These are phyloP conservation scores for Dissophora globulifera DNA, from an alignment of 192 early-diverging fungal genomes.

Conservation along the genomic window DNA sequence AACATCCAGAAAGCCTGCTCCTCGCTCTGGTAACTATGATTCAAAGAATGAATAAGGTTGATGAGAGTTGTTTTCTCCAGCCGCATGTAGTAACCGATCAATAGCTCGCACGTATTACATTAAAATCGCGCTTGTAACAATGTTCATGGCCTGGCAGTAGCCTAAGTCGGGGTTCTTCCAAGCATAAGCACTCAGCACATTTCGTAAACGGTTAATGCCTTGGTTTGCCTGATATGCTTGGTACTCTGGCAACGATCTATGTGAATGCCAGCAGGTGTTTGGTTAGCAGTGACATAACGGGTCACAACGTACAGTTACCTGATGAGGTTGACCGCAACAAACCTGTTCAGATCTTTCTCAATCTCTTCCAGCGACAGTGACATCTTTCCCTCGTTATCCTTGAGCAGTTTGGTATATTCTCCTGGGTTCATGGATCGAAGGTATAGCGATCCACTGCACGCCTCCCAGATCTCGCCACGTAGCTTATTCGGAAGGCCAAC, in stretches of 20 bases:
- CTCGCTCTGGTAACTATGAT: slow-evolving; percentile 82
- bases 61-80: too few relatives aligned
- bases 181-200: slow-evolving; percentile 89
- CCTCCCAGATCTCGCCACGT: slow-evolving; percentile 95
- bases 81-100: too few relatives aligned
- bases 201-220: slow-evolving; percentile 93
- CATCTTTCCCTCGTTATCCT: slow-evolving; percentile 73
- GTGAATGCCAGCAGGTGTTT: too few relatives aligned
- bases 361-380: slow-evolving; percentile 92
- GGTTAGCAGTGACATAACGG: too few relatives aligned
- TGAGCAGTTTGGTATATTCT: slow-evolving; percentile 79
- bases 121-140: slow-evolving; percentile 93
- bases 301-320: too few relatives aligned
- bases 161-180: slow-evolving; percentile 91
- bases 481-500: slow-evolving; percentile 89
- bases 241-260: slow-evolving; percentile 92
- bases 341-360: slow-evolving; percentile 94
- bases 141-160: slow-evolving; percentile 99
- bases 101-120: too few relatives aligned
- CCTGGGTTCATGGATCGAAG: slow-evolving; percentile 88
- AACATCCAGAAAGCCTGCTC: slow-evolving; percentile 99
- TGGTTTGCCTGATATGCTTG: slow-evolving; percentile 88
- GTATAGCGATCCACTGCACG: slow-evolving; percentile 88
- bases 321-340: neutral
- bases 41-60: too few relatives aligned